These are phyloP conservation scores for Teratosphaeria nubilosa DNA, from an alignment of 2,329 filamentous ascomycete species.

Conservation along the genomic window DNA sequence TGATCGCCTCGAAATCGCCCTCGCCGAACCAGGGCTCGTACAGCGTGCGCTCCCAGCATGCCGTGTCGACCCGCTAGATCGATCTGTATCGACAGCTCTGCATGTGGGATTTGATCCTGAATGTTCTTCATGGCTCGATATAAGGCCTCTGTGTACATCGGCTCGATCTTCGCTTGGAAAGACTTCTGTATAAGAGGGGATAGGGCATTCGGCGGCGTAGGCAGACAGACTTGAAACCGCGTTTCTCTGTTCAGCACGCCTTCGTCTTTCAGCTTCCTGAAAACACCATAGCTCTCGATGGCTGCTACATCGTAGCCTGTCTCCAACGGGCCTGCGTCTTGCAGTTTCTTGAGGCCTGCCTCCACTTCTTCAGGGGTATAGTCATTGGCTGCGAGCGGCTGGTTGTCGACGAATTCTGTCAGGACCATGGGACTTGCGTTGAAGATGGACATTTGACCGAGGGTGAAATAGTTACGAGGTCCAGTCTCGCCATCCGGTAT, in stretches of 20 bases:
- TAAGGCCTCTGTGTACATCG: conserved; percentile 26
- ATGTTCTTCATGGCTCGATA: conserved; percentile 20
- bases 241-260: conserved; percentile 20
- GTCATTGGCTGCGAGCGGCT: conserved; percentile 5
- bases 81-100: conserved; percentile 28
- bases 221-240: conserved; percentile 28
- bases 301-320: conserved; percentile 26
- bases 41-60: conserved; percentile 21
- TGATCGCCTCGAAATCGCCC: conserved; percentile 22
- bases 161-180: conserved; percentile 22
- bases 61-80: conserved; percentile 27
- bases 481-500: conserved; percentile 36
- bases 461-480: conserved; percentile 24
- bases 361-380: conserved; percentile 17
- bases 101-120: conserved; percentile 23
- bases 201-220: conserved; percentile 20
- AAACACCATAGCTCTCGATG: conserved; percentile 25
- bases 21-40: conserved; percentile 27
- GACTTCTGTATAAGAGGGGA: conserved; percentile 16
- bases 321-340: conserved; percentile 7
- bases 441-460: conserved; percentile 27
- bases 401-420: conserved; percentile 16
- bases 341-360: conserved; percentile 11
- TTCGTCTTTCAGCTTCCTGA: conserved; percentile 21
- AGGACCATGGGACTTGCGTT: conserved; percentile 12